These are phyloP conservation scores for Nakaseomyces kungkrabaensis DNA, from an alignment of 1,139 yeast genomes.

Conservation along the genomic window DNA sequence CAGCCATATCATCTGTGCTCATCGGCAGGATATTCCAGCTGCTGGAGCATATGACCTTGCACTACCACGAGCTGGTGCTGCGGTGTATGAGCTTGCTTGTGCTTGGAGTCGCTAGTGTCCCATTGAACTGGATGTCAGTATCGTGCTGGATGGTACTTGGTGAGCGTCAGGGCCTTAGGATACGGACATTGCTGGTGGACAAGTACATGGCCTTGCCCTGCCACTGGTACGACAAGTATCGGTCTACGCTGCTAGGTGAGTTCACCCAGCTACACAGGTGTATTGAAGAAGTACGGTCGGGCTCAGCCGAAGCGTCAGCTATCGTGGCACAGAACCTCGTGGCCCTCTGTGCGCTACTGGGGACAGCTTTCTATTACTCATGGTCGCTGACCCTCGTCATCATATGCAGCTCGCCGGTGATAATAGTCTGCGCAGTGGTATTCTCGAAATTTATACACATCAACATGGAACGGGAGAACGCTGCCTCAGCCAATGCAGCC, in stretches of 20 bases:
- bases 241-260: slow-evolving; percentile 48
- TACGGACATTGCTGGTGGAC: slow-evolving; percentile 38
- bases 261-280: slow-evolving; percentile 61
- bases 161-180: slow-evolving; percentile 55
- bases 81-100: slow-evolving; percentile 47
- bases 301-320: slow-evolving; percentile 61
- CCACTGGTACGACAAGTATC: slow-evolving; percentile 21
- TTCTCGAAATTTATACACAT: slow-evolving; percentile 45
- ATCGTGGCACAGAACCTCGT: slow-evolving; percentile 43
- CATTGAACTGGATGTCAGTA: slow-evolving; percentile 48
- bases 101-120: slow-evolving; percentile 45
- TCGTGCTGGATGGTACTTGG: slow-evolving; percentile 62
- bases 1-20: slow-evolving; percentile 56
- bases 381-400: slow-evolving; percentile 79
- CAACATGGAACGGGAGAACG: slow-evolving; percentile 50
- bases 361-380: slow-evolving; percentile 63
- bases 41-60: slow-evolving; percentile 29
- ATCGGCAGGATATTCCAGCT: slow-evolving; percentile 55
- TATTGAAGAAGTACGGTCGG: slow-evolving; percentile 65
- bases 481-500: slow-evolving; percentile 45
- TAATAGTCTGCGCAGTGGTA: slow-evolving; percentile 40
- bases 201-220: slow-evolving; percentile 28
- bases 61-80: slow-evolving; percentile 34
- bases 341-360: slow-evolving; percentile 46
- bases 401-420: slow-evolving; percentile 61